Percentiles rank a stretch among this genome's conserved stretches.
Conservation (phyloP, 2,329 filamentous ascomycete genomes). For the Colletotrichum tabaci region DNA sequence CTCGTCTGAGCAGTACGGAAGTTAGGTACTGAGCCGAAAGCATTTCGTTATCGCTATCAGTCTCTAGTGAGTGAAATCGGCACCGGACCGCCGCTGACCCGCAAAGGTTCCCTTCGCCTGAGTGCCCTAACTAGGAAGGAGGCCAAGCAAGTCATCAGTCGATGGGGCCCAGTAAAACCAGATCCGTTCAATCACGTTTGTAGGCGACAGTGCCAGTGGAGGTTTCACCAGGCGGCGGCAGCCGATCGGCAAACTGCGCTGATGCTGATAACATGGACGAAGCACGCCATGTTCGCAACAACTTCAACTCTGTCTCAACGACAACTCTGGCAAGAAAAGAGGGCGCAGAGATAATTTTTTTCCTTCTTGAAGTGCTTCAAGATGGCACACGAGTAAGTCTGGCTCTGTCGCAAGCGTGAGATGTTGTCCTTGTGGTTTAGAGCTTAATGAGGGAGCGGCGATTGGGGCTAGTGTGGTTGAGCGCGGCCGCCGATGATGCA, state of each 20-base stretch:
- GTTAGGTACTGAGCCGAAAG: background rate
- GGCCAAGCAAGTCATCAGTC: conserved; percentile 4
- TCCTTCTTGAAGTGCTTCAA: conserved; percentile 20
- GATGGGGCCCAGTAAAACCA: background rate
- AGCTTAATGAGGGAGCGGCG: conserved; percentile 5
- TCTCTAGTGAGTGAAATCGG: conserved; percentile 26
- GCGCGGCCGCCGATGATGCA: conserved; percentile 38
- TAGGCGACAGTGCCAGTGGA: conserved; percentile 20
- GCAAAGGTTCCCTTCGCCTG: conserved; percentile 27
- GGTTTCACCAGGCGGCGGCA: conserved; percentile 28
- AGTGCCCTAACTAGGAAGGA: conserved; percentile 36
- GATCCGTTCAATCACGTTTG: conserved; percentile 2
- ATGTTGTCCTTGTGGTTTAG: conserved; percentile 9
- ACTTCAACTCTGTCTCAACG: conserved; percentile 39
- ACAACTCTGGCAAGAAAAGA: conserved; percentile 31
- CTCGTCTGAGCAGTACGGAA: conserved; percentile 13
- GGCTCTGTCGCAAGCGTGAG: background rate
- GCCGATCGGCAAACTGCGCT: conserved; percentile 40
- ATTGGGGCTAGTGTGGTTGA: conserved; percentile 35
- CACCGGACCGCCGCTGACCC: conserved; percentile 38
- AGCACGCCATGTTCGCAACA: conserved; percentile 36
- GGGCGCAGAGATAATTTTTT: conserved; percentile 23
- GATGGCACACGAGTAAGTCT: conserved; percentile 40
- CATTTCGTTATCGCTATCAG: conserved; percentile 12
- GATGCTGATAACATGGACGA: conserved; percentile 39